A percentile compares a stretch with the other conserved stretches of the same genome.
These are phyloP conservation scores for Sporisorium graminicola DNA, from an alignment of 1,284 basidiomycete species.

Conservation along the genomic window DNA sequence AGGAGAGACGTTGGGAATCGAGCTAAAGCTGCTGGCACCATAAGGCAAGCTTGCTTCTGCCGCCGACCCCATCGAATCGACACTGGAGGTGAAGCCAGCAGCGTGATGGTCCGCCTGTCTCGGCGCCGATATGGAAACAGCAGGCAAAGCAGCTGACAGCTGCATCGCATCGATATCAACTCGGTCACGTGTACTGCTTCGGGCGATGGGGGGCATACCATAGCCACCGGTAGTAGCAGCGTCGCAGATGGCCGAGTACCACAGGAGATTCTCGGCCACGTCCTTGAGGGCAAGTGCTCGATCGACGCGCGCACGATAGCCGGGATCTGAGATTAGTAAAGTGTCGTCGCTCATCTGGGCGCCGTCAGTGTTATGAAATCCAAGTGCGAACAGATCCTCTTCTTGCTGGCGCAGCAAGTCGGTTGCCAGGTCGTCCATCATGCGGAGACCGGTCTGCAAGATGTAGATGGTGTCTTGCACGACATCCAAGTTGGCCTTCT, in stretches of 20 bases:
- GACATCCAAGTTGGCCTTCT: slow-evolving; percentile 18
- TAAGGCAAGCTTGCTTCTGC: slow-evolving; percentile 1
- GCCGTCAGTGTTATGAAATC: slow-evolving; percentile 39
- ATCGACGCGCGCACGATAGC: slow-evolving; percentile 28
- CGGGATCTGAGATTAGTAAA: slow-evolving; percentile 25
- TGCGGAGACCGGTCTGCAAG: slow-evolving; percentile 39
- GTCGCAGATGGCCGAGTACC: slow-evolving; percentile 50
- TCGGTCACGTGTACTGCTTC: slow-evolving; percentile 28
- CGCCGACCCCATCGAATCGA: slow-evolving; percentile 1
- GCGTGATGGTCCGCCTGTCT: background rate
- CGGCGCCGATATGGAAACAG: slow-evolving; percentile 13
- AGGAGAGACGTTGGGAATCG: slow-evolving; percentile 13
- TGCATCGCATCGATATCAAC: slow-evolving; percentile 40
- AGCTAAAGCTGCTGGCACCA: slow-evolving; percentile 13
- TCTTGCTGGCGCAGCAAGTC: slow-evolving; percentile 43
- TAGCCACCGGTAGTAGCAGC: slow-evolving; percentile 28
- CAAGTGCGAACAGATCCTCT: slow-evolving; percentile 37
- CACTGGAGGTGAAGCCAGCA: background rate
- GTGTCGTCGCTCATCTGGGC: slow-evolving; percentile 20
- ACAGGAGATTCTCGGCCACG: slow-evolving; percentile 41
- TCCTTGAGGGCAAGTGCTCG: slow-evolving; percentile 37
- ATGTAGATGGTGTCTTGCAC: slow-evolving; percentile 28
- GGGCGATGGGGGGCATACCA: slow-evolving; percentile 36
- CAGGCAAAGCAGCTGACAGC: slow-evolving; percentile 19
- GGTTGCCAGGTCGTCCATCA: slow-evolving; percentile 49